Evolutionary conservation across 345 rosid species (phyloP), one percentile per base, ranked within the genome.

Genomic region (Eucalyptus regnans): DNA sequence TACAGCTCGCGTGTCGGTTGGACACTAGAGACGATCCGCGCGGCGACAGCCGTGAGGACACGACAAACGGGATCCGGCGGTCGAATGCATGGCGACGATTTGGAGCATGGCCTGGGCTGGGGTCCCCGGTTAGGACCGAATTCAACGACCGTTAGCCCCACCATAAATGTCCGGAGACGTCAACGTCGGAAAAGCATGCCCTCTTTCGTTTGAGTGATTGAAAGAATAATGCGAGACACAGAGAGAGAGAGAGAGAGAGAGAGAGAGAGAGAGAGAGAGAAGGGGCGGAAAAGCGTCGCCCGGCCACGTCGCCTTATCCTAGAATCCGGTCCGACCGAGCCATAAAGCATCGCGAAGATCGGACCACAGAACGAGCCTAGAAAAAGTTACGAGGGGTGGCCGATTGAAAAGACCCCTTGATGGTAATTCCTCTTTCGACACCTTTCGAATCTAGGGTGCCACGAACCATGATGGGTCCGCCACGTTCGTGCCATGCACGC

Each of bases 201-300:
- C 48, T 5, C 11, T 9, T 17, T 33, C 48, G 23, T 22, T 2
- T 6, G 27, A 22, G 48, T 3, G 83, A 33, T 9, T 0, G 3
- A 33, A 68, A 4, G 17, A 4, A n/a, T 29, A 7, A 64, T n/a
- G 10, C 8, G 8, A 3, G 17, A 29, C 5, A 62, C 8, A 62
- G 16, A 23, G 62, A 25, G 15, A 25, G 7, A 29, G 18, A 29
- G 37, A 33, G 37, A 33, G 37, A 33, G 33, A 29, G 18, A 29
- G 37, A 33, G 37, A 33, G 37, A 33, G 33, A 33, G 17, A 62
- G 64, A 25, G 64, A 25, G n/a, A 4, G 64, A 5, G 66, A 29
- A n/a, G 3, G 76, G 71, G 71, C 0, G 31, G 16, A 62, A 62
- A 62, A 29, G 33, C 31, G 33, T 12, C 4, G 71, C 17, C 71